A percentile compares a stretch with the other conserved stretches of the same genome.
Evolutionary conservation across 768 basidiomycete species (phyloP).

Genomic region (Psilocybe tampanensis): DNA sequence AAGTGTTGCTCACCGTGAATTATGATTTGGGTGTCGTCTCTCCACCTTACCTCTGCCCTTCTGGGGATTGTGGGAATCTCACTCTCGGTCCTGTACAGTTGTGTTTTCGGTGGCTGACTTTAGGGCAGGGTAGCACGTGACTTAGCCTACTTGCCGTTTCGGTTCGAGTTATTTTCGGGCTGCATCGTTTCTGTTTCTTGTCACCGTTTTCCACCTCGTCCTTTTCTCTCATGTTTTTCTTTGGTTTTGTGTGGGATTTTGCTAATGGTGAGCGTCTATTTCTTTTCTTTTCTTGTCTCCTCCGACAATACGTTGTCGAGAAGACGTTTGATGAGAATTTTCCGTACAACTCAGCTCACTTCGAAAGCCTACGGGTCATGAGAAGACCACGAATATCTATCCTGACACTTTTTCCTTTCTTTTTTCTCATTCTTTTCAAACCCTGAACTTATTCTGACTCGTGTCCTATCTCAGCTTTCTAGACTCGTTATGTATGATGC

Average conservation of each 20-base stretch:
- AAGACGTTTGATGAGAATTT: conserved; percentile 23
- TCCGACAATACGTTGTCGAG: background rate
- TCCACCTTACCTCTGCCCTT: conserved; percentile 14
- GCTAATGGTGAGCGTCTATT: conserved; percentile 1
- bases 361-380: conserved; percentile 55
- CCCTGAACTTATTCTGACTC: background rate
- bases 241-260: conserved; percentile 7
- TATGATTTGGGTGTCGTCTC: conserved; percentile 22
- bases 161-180: too few relatives aligned
- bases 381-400: conserved; percentile 50
- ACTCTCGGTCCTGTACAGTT: conserved; percentile 29
- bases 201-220: conserved; percentile 2
- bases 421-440: background rate
- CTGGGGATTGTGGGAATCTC: conserved; percentile 29
- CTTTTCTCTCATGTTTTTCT: background rate
- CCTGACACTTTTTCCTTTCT: conserved; percentile 34
- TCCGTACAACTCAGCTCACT: conserved; percentile 65
- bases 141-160: conserved; percentile 7
- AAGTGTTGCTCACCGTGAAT: conserved; percentile 33
- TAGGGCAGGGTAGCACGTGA: conserved; percentile 37
- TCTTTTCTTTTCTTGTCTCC: background rate
- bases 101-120: conserved; percentile 38
- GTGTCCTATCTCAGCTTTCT: too few relatives aligned
- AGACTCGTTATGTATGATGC: too few relatives aligned
- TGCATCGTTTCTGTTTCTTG: too few relatives aligned